Evolutionary conservation across 768 basidiomycete species (phyloP), one percentile per base, ranked within the genome.

Genomic region (Naganishia friedmannii): DNA sequence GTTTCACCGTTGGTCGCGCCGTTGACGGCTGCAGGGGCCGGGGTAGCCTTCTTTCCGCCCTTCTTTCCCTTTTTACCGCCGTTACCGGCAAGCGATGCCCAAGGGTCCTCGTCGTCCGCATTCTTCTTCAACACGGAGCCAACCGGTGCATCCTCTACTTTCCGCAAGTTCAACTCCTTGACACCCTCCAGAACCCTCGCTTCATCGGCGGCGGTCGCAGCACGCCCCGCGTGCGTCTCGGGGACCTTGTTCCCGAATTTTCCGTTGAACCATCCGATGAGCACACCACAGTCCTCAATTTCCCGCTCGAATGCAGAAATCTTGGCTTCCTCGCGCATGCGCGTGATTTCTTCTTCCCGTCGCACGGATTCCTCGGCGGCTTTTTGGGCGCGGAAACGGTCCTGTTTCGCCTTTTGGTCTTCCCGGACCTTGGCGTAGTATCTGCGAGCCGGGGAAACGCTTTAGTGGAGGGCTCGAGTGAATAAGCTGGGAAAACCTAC

Each of bases 101-200:
- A 93, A 81, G 92, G 91, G 4, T 87, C 75, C 67, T 91, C 88
- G 54, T 93, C 89, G 31, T 90, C 90, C 37, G 87, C 89, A 84
- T 97, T 97, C 86, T 99, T 99, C 85, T 95, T 97, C 76, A 89
- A 85, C 26, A 94, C 85, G 69, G 89, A 81, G 42, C 89, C 91
- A 65, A 89, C 88, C 39, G 81, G 81, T 9, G 87, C 85, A 19
- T 83, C 84, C 39, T 93, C 92, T 32, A 98, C 92, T 78, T 92
- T 86, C 68, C 96, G 86, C 57, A 91, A 81, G 71, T 97, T 93
- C 37, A 93, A 85, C 79, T 65, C 55, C 65, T 57, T 69, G 48
- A 72, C 66, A n/a, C 51, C 78, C 53, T 77, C 81, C 48, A 78
- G 74, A 17, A 80, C 31, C 57, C 37, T 48, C 4, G 68, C 71